Evolutionary conservation across 1,284 basidiomycete genomes (phyloP).

Genomic region (Malassezia dermatis): DNA sequence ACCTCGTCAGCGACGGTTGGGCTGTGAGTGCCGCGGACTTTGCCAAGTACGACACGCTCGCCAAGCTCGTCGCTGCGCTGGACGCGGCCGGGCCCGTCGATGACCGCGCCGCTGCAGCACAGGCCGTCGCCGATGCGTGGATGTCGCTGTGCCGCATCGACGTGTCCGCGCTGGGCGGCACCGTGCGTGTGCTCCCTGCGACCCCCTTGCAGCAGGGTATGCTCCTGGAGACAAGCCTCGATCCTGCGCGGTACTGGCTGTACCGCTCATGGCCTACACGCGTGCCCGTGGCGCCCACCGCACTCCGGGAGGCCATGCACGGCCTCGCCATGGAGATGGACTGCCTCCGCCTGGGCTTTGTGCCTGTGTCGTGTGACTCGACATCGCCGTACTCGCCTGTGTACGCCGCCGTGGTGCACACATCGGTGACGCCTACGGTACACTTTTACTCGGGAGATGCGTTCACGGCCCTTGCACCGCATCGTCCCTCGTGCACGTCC

Average conservation of each 20-base stretch:
- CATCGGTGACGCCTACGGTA: background rate
- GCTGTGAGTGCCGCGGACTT: slow-evolving; percentile 44
- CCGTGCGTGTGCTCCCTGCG: slow-evolving; percentile 21
- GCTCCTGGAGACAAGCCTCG: slow-evolving; percentile 37
- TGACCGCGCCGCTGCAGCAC: background rate
- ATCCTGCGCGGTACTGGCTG: slow-evolving; percentile 32
- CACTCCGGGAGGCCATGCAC: slow-evolving; percentile 19
- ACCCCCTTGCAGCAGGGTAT: slow-evolving; percentile 39
- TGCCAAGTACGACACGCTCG: slow-evolving; percentile 26
- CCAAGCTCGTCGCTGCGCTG: slow-evolving; percentile 23
- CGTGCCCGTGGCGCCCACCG: background rate
- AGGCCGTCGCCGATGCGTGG: background rate
- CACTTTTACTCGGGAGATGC: background rate
- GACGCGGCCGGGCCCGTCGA: slow-evolving; percentile 7
- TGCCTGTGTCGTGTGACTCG: slow-evolving; percentile 12
- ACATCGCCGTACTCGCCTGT: slow-evolving; percentile 9
- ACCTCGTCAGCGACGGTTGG: slow-evolving; percentile 26
- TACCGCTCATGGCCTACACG: slow-evolving; percentile 20
- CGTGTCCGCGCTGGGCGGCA: background rate
- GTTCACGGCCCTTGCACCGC: background rate
- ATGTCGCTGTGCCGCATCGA: background rate
- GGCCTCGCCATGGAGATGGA: slow-evolving; percentile 20
- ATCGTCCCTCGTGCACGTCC: background rate
- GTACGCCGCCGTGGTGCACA: background rate
- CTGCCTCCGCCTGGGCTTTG: slow-evolving; percentile 34